These are phyloP conservation scores for Aspergillus sp. DNA, from an alignment of 2,329 filamentous ascomycete species.

Conservation along the genomic window DNA sequence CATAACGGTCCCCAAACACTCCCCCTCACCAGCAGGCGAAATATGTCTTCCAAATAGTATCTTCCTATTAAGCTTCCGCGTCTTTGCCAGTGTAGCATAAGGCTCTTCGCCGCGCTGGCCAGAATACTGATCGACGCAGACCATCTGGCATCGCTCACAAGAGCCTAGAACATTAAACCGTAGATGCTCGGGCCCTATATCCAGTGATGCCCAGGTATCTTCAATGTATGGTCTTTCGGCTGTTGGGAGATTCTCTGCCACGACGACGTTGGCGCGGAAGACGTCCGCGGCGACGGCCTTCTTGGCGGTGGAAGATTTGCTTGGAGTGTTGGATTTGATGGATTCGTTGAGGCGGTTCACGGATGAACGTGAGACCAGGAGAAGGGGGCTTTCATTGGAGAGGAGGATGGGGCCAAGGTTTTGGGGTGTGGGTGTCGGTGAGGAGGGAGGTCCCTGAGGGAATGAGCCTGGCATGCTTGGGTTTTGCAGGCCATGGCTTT, in stretches of 20 bases:
- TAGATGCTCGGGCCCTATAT: slow-evolving; percentile 55
- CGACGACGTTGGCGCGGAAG: slow-evolving; percentile 86
- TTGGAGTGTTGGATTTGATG: slow-evolving; percentile 55
- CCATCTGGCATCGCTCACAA: slow-evolving; percentile 92
- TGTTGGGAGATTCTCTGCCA: slow-evolving; percentile 56
- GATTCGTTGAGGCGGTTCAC: slow-evolving; percentile 73
- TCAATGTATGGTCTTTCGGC: slow-evolving; percentile 69
- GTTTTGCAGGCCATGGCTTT: slow-evolving; percentile 52
- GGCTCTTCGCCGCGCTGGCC: slow-evolving; percentile 79
- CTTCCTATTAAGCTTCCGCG: slow-evolving; percentile 76
- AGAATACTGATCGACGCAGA: slow-evolving; percentile 86
- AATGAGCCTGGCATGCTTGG: slow-evolving; percentile 55
- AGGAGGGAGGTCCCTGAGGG: slow-evolving; percentile 41
- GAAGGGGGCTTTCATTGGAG: slow-evolving; percentile 91
- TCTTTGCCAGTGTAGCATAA: slow-evolving; percentile 84
- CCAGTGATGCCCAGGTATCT: slow-evolving; percentile 71
- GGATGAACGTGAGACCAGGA: slow-evolving; percentile 78
- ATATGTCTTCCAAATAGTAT: slow-evolving; percentile 86
- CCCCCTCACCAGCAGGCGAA: slow-evolving; percentile 35
- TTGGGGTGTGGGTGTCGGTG: slow-evolving; percentile 48
- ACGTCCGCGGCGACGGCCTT: slow-evolving; percentile 68
- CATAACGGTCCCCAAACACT: slow-evolving; percentile 31
- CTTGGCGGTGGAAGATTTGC: slow-evolving; percentile 38
- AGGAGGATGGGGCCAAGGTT: slow-evolving; percentile 64
- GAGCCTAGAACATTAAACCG: slow-evolving; percentile 68